Evolutionary conservation across 164 flowering plant species (phyloP).

Genomic region (Liquidambar formosana): DNA sequence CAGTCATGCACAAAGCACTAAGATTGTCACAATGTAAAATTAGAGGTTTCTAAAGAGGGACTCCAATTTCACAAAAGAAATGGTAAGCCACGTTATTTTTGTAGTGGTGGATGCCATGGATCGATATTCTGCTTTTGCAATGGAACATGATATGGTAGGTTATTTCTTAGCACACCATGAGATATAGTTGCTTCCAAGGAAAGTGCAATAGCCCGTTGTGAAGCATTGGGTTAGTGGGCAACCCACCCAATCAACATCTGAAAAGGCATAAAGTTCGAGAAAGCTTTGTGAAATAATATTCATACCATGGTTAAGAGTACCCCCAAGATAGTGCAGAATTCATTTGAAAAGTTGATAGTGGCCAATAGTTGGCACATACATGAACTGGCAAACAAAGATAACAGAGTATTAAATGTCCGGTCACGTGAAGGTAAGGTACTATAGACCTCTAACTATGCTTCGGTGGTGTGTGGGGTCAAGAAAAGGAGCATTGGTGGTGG

Average conservation of each 20-base stretch:
- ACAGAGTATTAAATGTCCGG: neutral
- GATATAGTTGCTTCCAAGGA: too few relatives aligned
- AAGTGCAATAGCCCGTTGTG: neutral
- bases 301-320: neutral
- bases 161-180: too few relatives aligned
- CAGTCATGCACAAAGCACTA: too few relatives aligned
- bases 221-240: neutral
- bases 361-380: neutral
- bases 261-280: neutral
- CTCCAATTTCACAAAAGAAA: too few relatives aligned
- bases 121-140: too few relatives aligned
- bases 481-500: neutral
- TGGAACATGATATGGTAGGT: too few relatives aligned
- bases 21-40: too few relatives aligned
- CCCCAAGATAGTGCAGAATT: neutral
- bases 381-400: neutral
- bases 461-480: neutral
- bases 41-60: too few relatives aligned
- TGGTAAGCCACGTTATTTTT: too few relatives aligned
- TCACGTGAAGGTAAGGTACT: neutral
- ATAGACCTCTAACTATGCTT: neutral
- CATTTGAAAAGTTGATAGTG: neutral
- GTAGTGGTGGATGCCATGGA: too few relatives aligned
- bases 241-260: neutral
- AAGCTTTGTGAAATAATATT: neutral